These are phyloP conservation scores for Fusarium buharicum DNA, from an alignment of 2,329 filamentous ascomycete genomes.

Conservation along the genomic window DNA sequence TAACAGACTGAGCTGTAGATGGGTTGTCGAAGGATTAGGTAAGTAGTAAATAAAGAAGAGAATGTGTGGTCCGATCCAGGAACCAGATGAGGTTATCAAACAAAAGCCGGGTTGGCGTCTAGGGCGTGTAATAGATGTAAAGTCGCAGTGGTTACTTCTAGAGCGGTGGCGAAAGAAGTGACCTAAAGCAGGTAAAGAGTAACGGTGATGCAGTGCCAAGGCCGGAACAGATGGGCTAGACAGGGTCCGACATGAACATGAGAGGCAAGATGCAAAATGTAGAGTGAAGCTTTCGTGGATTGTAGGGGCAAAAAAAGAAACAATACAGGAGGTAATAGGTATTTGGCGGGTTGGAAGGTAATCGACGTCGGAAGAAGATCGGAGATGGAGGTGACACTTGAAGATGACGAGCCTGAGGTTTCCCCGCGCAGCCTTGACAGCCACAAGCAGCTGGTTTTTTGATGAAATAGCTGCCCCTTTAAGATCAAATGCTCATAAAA, in stretches of 20 bases:
- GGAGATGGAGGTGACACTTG: slow-evolving; percentile 18
- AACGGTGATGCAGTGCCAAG: slow-evolving; percentile 33
- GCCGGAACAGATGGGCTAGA: slow-evolving; percentile 5
- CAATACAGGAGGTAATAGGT: background rate
- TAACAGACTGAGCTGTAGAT: slow-evolving; percentile 5
- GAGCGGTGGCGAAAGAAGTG: slow-evolving; percentile 35
- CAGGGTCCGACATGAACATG: slow-evolving; percentile 4
- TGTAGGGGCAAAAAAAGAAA: slow-evolving; percentile 1
- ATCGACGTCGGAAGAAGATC: slow-evolving; percentile 42
- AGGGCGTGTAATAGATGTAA: slow-evolving; percentile 4
- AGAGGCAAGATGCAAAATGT: background rate
- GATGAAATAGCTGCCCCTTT: background rate
- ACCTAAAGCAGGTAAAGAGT: slow-evolving; percentile 25
- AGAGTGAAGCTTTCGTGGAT: background rate
- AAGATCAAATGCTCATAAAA: background rate
- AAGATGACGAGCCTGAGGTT: slow-evolving; percentile 21
- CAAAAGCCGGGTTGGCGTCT: background rate
- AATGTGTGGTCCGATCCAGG: slow-evolving; percentile 3
- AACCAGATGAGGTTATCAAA: slow-evolving; percentile 23
- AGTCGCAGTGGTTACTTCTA: slow-evolving; percentile 27
- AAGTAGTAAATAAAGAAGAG: slow-evolving; percentile 6
- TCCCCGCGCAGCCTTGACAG: slow-evolving; percentile 8
- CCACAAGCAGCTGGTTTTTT: too few species aligned
- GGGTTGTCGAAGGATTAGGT: background rate
- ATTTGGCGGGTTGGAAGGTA: slow-evolving; percentile 30